These are phyloP conservation scores for Filosporella fistucella DNA, from an alignment of 495 filamentous ascomycete species.

Conservation along the genomic window DNA sequence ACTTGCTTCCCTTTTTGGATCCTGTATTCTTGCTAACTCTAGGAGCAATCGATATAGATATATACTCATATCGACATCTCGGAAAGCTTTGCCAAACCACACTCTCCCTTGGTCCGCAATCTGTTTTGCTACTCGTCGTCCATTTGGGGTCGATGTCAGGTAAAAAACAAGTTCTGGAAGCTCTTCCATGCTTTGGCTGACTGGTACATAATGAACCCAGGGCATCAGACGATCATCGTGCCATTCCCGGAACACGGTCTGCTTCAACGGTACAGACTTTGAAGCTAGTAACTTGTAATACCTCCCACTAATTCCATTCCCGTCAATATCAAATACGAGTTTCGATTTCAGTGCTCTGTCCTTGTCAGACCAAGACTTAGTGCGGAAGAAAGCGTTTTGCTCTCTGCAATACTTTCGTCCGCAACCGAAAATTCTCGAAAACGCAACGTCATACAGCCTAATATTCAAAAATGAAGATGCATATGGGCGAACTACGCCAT, in stretches of 20 bases:
- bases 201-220: conserved; percentile 51
- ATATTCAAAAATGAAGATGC: neutral
- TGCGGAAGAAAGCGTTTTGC: neutral
- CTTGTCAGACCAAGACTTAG: neutral
- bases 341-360: conserved; percentile 21
- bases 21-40: conserved; percentile 35
- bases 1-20: conserved; percentile 20
- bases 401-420: neutral
- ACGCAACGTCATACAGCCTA: neutral
- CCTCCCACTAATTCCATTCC: conserved; percentile 47
- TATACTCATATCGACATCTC: conserved; percentile 34
- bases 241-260: conserved; percentile 49
- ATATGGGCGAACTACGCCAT: neutral
- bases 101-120: conserved; percentile 22
- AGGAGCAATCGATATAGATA: conserved; percentile 40
- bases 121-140: conserved; percentile 18
- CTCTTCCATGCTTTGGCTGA: conserved; percentile 40
- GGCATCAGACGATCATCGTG: conserved; percentile 49
- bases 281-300: conserved; percentile 44
- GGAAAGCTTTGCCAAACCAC: conserved; percentile 37
- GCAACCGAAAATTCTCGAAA: neutral
- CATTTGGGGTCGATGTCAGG: conserved; percentile 30
- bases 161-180: conserved; percentile 39
- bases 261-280: conserved; percentile 37
- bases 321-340: conserved; percentile 47